Conservation (phyloP, 495 filamentous ascomycete species). For the Lasiosphaeria ovina region DNA sequence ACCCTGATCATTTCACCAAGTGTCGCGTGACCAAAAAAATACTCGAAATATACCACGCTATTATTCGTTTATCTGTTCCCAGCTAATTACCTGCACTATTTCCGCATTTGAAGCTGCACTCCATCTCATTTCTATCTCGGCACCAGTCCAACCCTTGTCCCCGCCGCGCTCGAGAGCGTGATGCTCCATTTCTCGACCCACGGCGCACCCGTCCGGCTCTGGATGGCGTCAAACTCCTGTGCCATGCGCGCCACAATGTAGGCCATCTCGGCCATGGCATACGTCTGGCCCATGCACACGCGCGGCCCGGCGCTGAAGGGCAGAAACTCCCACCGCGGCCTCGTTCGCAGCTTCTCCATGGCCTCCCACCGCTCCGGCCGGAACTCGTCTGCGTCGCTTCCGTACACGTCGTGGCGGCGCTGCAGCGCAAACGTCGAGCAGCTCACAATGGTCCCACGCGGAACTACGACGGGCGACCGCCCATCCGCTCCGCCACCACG, state of each 20-base stretch:
- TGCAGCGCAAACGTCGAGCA: background rate
- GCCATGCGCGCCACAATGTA: constrained; percentile 2
- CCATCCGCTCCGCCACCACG: background rate
- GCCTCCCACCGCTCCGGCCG: constrained; percentile 1
- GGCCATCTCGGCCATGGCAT: constrained; percentile 1
- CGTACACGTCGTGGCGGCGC: background rate
- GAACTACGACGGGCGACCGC: background rate
- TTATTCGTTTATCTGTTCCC: no score
- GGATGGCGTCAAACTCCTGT: background rate
- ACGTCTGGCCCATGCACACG: constrained; percentile 2
- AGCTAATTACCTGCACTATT: background rate
- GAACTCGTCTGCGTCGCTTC: background rate
- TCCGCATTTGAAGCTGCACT: background rate
- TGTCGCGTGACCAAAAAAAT: no score
- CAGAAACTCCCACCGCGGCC: background rate
- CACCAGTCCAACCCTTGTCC: background rate
- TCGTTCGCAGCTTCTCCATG: background rate
- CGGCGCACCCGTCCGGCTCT: background rate
- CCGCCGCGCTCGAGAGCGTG: background rate
- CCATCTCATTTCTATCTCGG: background rate
- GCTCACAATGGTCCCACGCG: background rate
- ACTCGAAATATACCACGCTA: no score
- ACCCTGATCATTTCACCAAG: no score
- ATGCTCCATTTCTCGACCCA: constrained; percentile 2
- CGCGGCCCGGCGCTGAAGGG: background rate